Base-by-base conservation (phyloP, 2,329 filamentous ascomycete genomes). In the Trichoderma breve region DNA sequence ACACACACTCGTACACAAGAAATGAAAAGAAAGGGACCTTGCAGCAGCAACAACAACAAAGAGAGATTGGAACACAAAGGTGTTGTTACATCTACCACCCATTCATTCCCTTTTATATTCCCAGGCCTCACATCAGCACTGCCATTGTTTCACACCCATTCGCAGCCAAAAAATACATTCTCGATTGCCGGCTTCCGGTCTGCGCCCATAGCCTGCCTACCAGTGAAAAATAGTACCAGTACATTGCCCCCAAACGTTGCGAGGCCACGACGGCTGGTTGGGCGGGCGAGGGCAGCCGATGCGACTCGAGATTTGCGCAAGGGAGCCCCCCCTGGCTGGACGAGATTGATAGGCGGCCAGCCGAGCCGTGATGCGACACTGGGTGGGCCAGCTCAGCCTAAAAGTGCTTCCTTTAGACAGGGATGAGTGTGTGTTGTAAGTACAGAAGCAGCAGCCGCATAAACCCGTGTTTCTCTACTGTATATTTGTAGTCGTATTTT, bases 331-430 rank as follows among this genome's bases (percentile, higher is more conserved):
- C 57, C 57, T 70, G 66, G n/a, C 55, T 53, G 57, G 57, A 24
- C 3, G n/a, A 3, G 47, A 53, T 24, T 70, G 66, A 70, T 70
- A 70, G 66, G 66, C 30, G 28, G 66, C 36, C 66, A 70, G 66
- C 66, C 66, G 66, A 62, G 66, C 39, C 28, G 66, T 43, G 57
- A 43, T 70, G 66, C 57, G 66, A 70, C 66, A 62, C 61, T 62
- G 55, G 55, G 66, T 62, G 66, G 66, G 57, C 36, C 55, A 30
- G 55, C 66, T 34, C 57, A 62, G 66, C 39, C 57, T 53, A 60
- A 47, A 34, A 28, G 30, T 51, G 28, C 66, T 70, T 62, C 53
- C 66, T 36, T 58, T 30, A 34, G 32, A 39, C 34, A 39, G 51
- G 64, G 64, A 58, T 57, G 64, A 24, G n/a, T 21, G 39, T 2